Conservation (phyloP, 257 asterid genomes). For the Avicennia marina region DNA sequence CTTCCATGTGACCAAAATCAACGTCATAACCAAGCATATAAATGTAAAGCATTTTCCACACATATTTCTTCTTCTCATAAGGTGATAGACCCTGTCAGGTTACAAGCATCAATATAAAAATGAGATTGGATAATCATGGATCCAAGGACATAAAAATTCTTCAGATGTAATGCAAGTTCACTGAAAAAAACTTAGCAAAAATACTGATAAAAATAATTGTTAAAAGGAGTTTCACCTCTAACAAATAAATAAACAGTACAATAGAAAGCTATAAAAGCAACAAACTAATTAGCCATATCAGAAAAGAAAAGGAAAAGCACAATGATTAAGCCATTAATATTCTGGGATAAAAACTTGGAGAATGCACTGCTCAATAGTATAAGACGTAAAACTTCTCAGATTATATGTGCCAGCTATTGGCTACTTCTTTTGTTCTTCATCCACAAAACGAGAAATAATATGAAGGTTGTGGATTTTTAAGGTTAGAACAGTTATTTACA, state of each 20-base stretch:
- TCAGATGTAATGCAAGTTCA: neutral
- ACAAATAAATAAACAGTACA: neutral
- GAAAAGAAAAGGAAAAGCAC: neutral
- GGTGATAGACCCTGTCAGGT: constrained; percentile 75
- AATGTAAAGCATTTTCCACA: constrained; percentile 99
- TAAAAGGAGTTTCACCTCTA: neutral
- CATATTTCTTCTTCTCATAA: constrained; percentile 96
- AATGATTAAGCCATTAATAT: neutral
- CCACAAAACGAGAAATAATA: too few relatives aligned
- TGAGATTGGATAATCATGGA: constrained; percentile 1
- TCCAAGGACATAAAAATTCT: neutral
- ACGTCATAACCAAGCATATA: constrained; percentile 98
- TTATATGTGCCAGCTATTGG: too few relatives aligned
- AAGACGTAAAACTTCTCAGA: too few relatives aligned
- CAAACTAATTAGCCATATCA: neutral
- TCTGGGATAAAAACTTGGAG: too few relatives aligned
- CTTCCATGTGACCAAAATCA: constrained; percentile 99
- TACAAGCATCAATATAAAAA: neutral
- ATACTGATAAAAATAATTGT: neutral
- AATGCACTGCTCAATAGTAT: too few relatives aligned
- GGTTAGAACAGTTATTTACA: too few relatives aligned
- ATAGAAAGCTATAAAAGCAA: neutral
- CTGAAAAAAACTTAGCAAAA: neutral
- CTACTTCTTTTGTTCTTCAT: too few relatives aligned
- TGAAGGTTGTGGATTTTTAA: too few relatives aligned